These are phyloP conservation scores for Dysphania ambrosioides DNA, from an alignment of 148 eudicot species.

Conservation along the genomic window DNA sequence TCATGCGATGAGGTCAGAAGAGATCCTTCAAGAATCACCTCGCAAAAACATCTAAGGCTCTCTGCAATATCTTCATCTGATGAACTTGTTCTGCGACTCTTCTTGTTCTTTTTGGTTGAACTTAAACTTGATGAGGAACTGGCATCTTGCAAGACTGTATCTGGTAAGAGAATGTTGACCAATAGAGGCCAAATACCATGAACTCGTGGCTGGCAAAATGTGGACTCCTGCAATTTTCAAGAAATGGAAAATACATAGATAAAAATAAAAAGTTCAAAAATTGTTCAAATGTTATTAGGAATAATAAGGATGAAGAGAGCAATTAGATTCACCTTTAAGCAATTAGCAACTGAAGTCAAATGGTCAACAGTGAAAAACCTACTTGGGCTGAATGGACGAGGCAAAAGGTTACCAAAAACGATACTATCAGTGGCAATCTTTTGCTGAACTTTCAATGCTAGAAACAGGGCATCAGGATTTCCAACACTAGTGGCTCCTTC, in stretches of 20 bases:
- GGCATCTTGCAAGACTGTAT: slow-evolving; percentile 45
- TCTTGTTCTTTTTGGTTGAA: slow-evolving; percentile 72
- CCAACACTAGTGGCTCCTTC: slow-evolving; percentile 69
- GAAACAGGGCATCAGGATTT: slow-evolving; percentile 89
- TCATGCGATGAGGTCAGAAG: slow-evolving; percentile 85
- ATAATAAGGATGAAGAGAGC: not conserved
- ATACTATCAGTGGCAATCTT: slow-evolving; percentile 47
- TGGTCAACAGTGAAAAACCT: slow-evolving; percentile 60
- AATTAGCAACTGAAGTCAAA: slow-evolving; percentile 52
- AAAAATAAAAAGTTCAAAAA: too few species aligned
- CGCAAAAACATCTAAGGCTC: slow-evolving; percentile 61
- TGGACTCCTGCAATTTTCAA: slow-evolving; percentile 59
- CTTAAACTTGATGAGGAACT: slow-evolving; percentile 46
- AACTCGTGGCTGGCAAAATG: slow-evolving; percentile 91
- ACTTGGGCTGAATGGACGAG: slow-evolving; percentile 60
- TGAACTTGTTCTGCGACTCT: slow-evolving; percentile 61
- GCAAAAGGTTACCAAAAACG: slow-evolving; percentile 64
- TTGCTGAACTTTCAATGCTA: slow-evolving; percentile 65
- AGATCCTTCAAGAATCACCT: slow-evolving; percentile 66
- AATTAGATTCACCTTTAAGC: slow-evolving; percentile 60
- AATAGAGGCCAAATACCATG: slow-evolving; percentile 85
- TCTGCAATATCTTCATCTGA: slow-evolving; percentile 68
- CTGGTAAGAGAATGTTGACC: slow-evolving; percentile 66
- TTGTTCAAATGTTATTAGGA: not conserved
- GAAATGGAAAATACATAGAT: not conserved